Conservation (phyloP, 2,329 filamentous ascomycete genomes). For the Apiospora rasikravindrae region DNA sequence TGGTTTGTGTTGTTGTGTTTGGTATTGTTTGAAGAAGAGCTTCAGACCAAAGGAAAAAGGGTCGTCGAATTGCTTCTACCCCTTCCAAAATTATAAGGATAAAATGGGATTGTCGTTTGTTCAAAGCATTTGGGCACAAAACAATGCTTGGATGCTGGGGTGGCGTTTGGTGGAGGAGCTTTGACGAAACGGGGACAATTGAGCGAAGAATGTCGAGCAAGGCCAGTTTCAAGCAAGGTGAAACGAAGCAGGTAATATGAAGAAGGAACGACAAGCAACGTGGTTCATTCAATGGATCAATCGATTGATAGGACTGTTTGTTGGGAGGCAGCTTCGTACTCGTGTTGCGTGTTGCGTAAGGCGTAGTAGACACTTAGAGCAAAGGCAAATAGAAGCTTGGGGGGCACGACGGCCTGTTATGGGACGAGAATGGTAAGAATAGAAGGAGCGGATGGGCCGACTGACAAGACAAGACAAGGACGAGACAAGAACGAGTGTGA, state of each 20-base stretch:
- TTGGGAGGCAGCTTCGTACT: conserved; percentile 3
- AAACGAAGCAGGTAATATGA: background rate
- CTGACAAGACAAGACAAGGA: conserved; percentile 4
- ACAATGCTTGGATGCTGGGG: background rate
- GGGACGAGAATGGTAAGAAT: conserved; percentile 6
- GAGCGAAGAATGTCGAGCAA: background rate
- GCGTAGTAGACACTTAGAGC: background rate
- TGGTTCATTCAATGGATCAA: background rate
- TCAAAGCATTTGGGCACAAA: conserved; percentile 13
- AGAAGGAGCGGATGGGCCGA: background rate
- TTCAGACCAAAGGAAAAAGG: background rate
- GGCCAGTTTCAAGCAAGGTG: background rate
- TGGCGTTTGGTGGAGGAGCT: background rate
- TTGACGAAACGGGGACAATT: conserved; percentile 6
- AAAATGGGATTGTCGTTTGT: conserved; percentile 15
- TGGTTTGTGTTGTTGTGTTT: background rate
- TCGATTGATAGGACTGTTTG: background rate
- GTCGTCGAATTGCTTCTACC: background rate
- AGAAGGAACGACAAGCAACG: background rate
- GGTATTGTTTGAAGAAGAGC: background rate
- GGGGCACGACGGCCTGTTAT: conserved; percentile 10
- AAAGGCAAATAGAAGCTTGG: background rate
- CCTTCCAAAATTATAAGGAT: background rate
- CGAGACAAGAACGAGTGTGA: conserved; percentile 8
- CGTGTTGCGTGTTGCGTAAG: conserved; percentile 7